A percentile compares a stretch with the other conserved stretches of the same genome.
These are phyloP conservation scores for Fusarium circinatum DNA, from an alignment of 2,329 filamentous ascomycete species.

Conservation along the genomic window DNA sequence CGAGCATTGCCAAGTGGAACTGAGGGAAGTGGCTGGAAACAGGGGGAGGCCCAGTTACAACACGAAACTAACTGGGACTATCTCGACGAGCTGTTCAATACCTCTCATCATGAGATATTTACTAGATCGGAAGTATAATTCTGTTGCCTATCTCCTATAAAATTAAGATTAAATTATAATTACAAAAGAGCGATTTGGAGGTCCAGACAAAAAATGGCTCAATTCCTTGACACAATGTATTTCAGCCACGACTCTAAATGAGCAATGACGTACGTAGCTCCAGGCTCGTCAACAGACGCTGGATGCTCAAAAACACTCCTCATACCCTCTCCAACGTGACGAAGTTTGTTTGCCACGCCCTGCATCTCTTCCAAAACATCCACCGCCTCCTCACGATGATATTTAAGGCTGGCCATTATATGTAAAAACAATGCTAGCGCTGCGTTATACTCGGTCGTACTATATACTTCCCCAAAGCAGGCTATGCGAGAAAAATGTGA, in stretches of 20 bases:
- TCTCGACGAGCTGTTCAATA: neutral
- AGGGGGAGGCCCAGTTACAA: neutral
- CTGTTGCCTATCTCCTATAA: neutral
- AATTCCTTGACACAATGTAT: neutral
- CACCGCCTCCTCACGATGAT: neutral
- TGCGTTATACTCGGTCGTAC: neutral
- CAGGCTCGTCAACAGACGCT: neutral
- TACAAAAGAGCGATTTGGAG: neutral
- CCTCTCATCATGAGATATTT: neutral
- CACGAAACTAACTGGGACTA: neutral
- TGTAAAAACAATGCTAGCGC: neutral
- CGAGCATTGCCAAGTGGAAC: neutral
- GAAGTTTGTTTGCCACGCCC: neutral
- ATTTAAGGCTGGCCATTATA: neutral
- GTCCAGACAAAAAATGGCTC: neutral
- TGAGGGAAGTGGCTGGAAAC: neutral
- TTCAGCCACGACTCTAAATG: neutral
- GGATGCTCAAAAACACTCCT: neutral
- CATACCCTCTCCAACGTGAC: neutral
- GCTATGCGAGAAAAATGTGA: neutral
- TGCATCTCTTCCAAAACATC: neutral
- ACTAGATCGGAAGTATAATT: fast-evolving
- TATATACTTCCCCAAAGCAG: neutral
- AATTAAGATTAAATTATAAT: neutral
- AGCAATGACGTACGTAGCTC: neutral